These are phyloP conservation scores for Boletus rufocinnamomeus DNA, from an alignment of 768 basidiomycete genomes.

Conservation along the genomic window DNA sequence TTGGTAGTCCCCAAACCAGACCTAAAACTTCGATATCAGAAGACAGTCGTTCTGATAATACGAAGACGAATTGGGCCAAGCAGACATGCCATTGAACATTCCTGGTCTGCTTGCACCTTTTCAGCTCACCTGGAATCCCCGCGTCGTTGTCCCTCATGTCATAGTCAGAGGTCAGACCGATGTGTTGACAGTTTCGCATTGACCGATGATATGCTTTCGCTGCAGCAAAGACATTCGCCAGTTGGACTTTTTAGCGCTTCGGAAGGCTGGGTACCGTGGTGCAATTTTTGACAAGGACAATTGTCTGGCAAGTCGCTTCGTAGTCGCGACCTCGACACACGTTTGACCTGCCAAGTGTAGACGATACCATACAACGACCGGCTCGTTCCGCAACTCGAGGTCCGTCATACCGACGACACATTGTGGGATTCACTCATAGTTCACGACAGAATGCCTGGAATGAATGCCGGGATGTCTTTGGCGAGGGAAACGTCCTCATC, in stretches of 20 bases:
- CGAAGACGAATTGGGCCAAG: neutral
- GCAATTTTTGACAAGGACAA: slow-evolving; percentile 98
- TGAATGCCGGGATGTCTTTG: slow-evolving; percentile 71
- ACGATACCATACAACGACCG: slow-evolving; percentile 78
- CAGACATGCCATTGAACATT: slow-evolving; percentile 70
- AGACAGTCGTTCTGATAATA: too few relatives aligned
- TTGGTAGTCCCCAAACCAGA: too few relatives aligned
- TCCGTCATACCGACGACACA: slow-evolving; percentile 32
- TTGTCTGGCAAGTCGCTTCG: slow-evolving; percentile 65
- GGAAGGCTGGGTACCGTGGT: slow-evolving; percentile 78
- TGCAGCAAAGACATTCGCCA: slow-evolving; percentile 79
- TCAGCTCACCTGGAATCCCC: slow-evolving; percentile 67
- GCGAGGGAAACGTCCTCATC: slow-evolving; percentile 76
- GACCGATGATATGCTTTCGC: slow-evolving; percentile 15
- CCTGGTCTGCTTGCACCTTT: slow-evolving; percentile 70
- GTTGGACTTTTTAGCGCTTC: slow-evolving; percentile 74
- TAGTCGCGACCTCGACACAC: too few relatives aligned
- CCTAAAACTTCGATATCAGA: too few relatives aligned
- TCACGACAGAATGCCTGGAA: slow-evolving; percentile 69
- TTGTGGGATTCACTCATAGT: neutral
- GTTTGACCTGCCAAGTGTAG: slow-evolving; percentile 40
- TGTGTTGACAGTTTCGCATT: neutral
- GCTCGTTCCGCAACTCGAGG: slow-evolving; percentile 76
- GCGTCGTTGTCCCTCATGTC: slow-evolving; percentile 66
- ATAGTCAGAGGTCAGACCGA: slow-evolving; percentile 59